Evolutionary conservation across 1,139 yeast species (phyloP).

Genomic region (Saccharomyces hybrid): DNA sequence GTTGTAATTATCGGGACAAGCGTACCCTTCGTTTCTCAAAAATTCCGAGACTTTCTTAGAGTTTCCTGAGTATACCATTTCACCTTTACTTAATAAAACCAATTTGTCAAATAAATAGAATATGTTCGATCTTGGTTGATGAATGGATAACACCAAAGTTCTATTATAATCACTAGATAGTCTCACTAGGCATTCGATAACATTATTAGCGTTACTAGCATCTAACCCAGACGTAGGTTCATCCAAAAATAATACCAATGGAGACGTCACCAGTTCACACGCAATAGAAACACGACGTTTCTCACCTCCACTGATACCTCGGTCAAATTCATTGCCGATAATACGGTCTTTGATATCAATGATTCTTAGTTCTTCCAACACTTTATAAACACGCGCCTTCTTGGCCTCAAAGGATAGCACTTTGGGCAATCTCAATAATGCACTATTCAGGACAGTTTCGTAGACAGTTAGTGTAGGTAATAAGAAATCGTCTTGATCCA

Average conservation of each 20-base stretch:
- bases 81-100: constrained; percentile 74
- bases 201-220: constrained; percentile 87
- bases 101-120: constrained; percentile 83
- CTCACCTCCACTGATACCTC: constrained; percentile 95
- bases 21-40: constrained; percentile 66
- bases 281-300: constrained; percentile 85
- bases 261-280: constrained; percentile 81
- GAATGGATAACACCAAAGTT: constrained; percentile 86
- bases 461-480: constrained; percentile 91
- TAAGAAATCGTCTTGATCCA: constrained; percentile 91
- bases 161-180: constrained; percentile 74
- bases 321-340: constrained; percentile 79
- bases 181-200: constrained; percentile 73
- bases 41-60: constrained; percentile 64
- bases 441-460: constrained; percentile 90
- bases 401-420: constrained; percentile 67
- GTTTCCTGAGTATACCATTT: constrained; percentile 79
- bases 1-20: constrained; percentile 83
- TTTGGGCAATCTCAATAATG: constrained; percentile 76
- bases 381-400: constrained; percentile 73
- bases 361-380: constrained; percentile 77
- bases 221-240: constrained; percentile 95
- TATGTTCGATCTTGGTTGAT: constrained; percentile 95
- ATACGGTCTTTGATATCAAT: constrained; percentile 73
- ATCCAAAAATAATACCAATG: constrained; percentile 70